Percentiles rank a stretch among this genome's conserved stretches.
Evolutionary conservation across 2,329 filamentous ascomycete genomes (phyloP).

Genomic region (Trichoderma aggressivum): DNA sequence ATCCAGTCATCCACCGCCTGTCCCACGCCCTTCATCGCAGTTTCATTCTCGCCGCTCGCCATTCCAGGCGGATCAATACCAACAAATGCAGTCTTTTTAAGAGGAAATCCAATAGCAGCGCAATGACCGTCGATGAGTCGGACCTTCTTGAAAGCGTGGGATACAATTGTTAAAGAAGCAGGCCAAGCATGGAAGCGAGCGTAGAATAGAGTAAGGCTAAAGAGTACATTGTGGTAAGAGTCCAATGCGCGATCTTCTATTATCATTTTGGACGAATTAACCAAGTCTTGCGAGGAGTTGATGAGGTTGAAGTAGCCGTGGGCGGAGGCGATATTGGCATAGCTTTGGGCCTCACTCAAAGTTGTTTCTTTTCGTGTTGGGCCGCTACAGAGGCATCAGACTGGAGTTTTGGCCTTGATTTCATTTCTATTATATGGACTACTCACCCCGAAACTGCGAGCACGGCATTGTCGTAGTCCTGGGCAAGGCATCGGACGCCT

Average conservation of each 20-base stretch:
- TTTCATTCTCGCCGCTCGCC: slow-evolving; percentile 32
- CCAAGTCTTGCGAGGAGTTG: slow-evolving; percentile 1
- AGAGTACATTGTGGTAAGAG: slow-evolving; percentile 80
- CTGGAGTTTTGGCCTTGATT: background rate
- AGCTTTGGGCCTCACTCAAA: slow-evolving; percentile 61
- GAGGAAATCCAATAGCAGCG: slow-evolving; percentile 55
- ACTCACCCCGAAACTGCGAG: slow-evolving; percentile 71
- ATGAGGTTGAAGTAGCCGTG: slow-evolving; percentile 47
- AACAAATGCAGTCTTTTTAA: slow-evolving; percentile 47
- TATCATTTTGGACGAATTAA: slow-evolving; percentile 37
- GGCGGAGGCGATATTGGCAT: slow-evolving; percentile 50
- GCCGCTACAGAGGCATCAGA: slow-evolving; percentile 42
- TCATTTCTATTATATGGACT: background rate
- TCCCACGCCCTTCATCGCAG: slow-evolving; percentile 41
- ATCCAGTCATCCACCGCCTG: slow-evolving; percentile 48
- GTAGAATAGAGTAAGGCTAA: slow-evolving; percentile 59
- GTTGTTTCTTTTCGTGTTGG: slow-evolving; percentile 57
- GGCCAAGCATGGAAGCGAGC: slow-evolving; percentile 50
- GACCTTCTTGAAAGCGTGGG: slow-evolving; percentile 65
- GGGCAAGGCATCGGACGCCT: slow-evolving; percentile 53
- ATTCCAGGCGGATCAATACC: slow-evolving; percentile 63
- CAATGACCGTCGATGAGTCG: slow-evolving; percentile 64
- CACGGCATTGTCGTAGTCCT: slow-evolving; percentile 43
- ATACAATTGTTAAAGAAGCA: slow-evolving; percentile 57
- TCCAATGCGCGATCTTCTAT: slow-evolving; percentile 74